phyloP scores from a whole-genome alignment of 331 rosid species.

The Telfairia occidentalis region DNA sequence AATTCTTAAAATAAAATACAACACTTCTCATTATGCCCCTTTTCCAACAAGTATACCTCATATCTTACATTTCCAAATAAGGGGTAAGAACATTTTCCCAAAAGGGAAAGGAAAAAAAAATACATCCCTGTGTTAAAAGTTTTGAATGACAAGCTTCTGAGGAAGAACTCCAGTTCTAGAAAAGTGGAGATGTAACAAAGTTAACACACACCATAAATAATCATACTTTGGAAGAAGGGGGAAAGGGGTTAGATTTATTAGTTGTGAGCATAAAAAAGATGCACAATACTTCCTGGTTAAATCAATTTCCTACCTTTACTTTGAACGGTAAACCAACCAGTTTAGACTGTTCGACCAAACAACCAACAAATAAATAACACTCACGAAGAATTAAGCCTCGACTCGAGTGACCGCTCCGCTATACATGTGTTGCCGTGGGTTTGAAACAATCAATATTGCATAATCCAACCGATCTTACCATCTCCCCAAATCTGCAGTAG shows the following conservation, averaged over 20 bases:
- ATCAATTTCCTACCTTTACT: slow-evolving; percentile 27
- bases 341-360: background rate
- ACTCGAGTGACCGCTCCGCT: slow-evolving; percentile 11
- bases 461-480: slow-evolving; percentile 75
- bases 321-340: background rate
- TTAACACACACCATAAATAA: background rate
- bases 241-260: slow-evolving; percentile 22
- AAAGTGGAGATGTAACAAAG: background rate
- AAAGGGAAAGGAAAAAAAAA: background rate
- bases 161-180: slow-evolving; percentile 5
- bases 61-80: slow-evolving; percentile 2
- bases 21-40: background rate
- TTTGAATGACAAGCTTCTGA: background rate
- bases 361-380: slow-evolving; percentile 1
- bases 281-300: slow-evolving; percentile 25
- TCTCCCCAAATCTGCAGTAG: slow-evolving; percentile 62
- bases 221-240: background rate
- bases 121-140: background rate
- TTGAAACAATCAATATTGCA: slow-evolving; percentile 85
- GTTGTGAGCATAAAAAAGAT: slow-evolving; percentile 19
- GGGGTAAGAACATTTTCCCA: background rate
- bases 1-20: background rate
- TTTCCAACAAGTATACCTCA: background rate
- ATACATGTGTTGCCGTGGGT: slow-evolving; percentile 51
- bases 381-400: background rate